Evolutionary conservation across 306 rosid species (phyloP), one percentile per base, ranked within the genome.

Genomic region (Prunus kanzakura): DNA sequence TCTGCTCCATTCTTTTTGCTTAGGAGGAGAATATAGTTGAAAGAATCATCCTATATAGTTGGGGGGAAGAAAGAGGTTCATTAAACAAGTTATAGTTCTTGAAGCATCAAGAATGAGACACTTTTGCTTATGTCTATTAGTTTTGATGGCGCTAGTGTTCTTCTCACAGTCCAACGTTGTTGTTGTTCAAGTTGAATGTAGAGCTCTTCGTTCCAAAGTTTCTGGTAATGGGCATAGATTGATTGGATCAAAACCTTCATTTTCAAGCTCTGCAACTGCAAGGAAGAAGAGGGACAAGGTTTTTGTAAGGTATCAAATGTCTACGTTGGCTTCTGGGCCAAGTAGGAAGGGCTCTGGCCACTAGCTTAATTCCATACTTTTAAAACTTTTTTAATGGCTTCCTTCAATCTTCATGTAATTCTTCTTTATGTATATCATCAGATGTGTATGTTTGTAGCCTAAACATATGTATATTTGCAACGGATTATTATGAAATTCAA

Each of bases 291-390:
- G 62, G 45, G 73, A 25, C 57, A 69, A 80, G 68, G 86, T 74
- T 73, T 78, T 83, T 70, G 74, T 64, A 12, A 64, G 80, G 9
- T 73, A 72, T 70, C 82, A 74, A 73, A 71, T 72, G 58, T 80
- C 74, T 68, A 82, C 92, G 8, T 60, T 93, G 90, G 79, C 93
- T 61, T 93, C 98, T 54, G 98, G 98, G 62, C 98, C 96, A 4
- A 89, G 98, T 76, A 80, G 79, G 73, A 93, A 83, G 86, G 98
- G 98, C 80, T 23, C 95, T 29, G 98, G 98, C 68, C 98, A 93
- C 75, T 93, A 84, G 79, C 20, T 30, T 62, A 29, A 2, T 25
- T 63, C 8, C 67, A 16, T 30, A 63, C 35, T 63, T 63, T 1
- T 20, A 30, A 0, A 13, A 16, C 52, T 30, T 63, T 15, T 60